Conservation (phyloP, 2,329 filamentous ascomycete species). For the Clathrospora elynae region DNA sequence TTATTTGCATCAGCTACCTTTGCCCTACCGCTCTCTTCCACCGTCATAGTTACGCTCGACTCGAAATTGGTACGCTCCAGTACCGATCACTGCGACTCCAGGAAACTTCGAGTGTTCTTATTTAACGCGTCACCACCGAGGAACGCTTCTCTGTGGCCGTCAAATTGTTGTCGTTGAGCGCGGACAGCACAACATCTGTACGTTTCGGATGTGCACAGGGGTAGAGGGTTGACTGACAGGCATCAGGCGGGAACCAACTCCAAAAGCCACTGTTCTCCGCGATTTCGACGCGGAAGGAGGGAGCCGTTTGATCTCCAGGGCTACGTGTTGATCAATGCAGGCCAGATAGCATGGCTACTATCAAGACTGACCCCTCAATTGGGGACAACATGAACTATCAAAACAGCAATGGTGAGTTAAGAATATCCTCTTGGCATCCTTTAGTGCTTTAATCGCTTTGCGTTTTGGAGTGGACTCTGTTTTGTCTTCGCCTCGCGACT, state of each 20-base stretch:
- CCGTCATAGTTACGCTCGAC: slow-evolving; percentile 3
- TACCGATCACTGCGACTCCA: background rate
- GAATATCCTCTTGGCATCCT: slow-evolving; percentile 22
- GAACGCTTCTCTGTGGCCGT: background rate
- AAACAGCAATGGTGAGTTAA: slow-evolving; percentile 44
- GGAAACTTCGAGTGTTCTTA: background rate
- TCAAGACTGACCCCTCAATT: slow-evolving; percentile 41
- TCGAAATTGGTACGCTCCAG: background rate
- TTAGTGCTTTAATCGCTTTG: slow-evolving; percentile 34
- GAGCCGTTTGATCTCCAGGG: slow-evolving; percentile 18
- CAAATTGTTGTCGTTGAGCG: slow-evolving; percentile 7
- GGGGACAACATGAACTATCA: slow-evolving; percentile 38
- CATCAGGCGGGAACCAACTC: slow-evolving; percentile 18
- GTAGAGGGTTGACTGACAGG: slow-evolving; percentile 31
- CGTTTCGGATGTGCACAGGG: slow-evolving; percentile 34
- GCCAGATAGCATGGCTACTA: slow-evolving; percentile 41
- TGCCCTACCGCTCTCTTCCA: slow-evolving; percentile 1
- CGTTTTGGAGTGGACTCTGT: slow-evolving; percentile 40
- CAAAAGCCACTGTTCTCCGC: slow-evolving; percentile 14
- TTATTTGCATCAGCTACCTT: slow-evolving; percentile 27
- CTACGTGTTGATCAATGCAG: slow-evolving; percentile 35
- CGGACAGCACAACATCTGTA: slow-evolving; percentile 21
- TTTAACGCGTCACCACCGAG: slow-evolving; percentile 9
- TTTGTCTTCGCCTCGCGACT: slow-evolving; percentile 40
- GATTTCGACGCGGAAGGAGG: slow-evolving; percentile 11